These are phyloP conservation scores for Cornus suecica DNA, from an alignment of 148 eudicot species.

Conservation along the genomic window DNA sequence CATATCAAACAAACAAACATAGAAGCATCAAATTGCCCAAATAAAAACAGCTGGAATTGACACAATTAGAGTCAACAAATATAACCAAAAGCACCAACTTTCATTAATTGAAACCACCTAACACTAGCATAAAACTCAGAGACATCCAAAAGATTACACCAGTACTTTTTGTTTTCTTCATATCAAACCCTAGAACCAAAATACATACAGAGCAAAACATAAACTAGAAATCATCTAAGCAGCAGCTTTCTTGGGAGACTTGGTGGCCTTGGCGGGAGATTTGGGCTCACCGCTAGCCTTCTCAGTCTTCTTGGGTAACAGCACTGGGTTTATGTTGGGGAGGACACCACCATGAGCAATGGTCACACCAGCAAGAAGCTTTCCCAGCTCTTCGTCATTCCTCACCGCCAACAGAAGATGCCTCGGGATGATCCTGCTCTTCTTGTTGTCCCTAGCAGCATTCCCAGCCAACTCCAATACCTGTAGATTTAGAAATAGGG, in stretches of 20 bases:
- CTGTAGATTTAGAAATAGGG: too few species aligned
- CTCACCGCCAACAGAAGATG: conserved; percentile 62
- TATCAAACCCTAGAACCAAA: background rate
- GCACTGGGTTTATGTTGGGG: conserved; percentile 60
- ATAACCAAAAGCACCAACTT: too few species aligned
- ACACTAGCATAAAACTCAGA: background rate
- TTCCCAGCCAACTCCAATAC: conserved; percentile 72
- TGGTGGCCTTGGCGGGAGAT: conserved; percentile 47
- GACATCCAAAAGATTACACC: background rate
- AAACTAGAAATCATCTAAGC: background rate
- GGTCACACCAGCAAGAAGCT: conserved; percentile 53
- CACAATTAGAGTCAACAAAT: too few species aligned
- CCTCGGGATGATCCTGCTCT: conserved; percentile 64
- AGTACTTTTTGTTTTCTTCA: too few species aligned
- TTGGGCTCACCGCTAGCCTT: conserved; percentile 41
- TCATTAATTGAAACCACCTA: too few species aligned
- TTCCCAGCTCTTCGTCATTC: conserved; percentile 71
- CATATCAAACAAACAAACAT: too few species aligned
- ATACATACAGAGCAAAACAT: background rate
- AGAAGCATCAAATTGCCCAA: too few species aligned
- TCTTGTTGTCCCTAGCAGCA: conserved; percentile 72
- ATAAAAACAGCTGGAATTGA: too few species aligned
- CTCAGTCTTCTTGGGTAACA: conserved; percentile 57
- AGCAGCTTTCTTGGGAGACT: conserved; percentile 54
- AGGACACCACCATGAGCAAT: conserved; percentile 75